Evolutionary conservation across 2,329 filamentous ascomycete genomes (phyloP).

Genomic region (Monosporascus sp.): DNA sequence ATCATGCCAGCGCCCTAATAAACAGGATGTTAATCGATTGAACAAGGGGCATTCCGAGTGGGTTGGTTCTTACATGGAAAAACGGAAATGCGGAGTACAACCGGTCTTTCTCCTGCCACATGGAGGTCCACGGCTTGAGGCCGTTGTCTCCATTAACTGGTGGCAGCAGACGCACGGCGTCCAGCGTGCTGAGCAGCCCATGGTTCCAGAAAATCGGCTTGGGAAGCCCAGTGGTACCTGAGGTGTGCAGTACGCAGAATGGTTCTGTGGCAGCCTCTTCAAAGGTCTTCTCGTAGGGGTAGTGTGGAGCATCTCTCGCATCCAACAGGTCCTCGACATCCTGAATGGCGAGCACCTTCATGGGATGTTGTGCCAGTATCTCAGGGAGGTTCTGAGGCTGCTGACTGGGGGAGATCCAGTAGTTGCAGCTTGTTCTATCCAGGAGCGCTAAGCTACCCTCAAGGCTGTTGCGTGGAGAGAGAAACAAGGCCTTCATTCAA

Average conservation of each 20-base stretch:
- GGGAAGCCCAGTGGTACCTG: constrained; percentile 36
- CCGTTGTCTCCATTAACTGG: constrained; percentile 23
- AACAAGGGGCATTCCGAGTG: not conserved
- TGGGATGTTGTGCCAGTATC: constrained; percentile 16
- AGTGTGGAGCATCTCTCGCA: constrained; percentile 10
- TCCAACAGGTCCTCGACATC: constrained; percentile 23
- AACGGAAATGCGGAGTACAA: constrained; percentile 33
- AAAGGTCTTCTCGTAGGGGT: constrained; percentile 28
- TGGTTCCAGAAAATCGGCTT: constrained; percentile 35
- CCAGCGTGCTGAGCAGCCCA: constrained; percentile 27
- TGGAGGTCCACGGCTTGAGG: constrained; percentile 23
- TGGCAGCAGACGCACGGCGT: constrained; percentile 31
- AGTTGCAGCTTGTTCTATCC: constrained; percentile 23
- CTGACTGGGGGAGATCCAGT: constrained; percentile 23
- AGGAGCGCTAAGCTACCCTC: constrained; percentile 29
- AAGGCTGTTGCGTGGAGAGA: constrained; percentile 29
- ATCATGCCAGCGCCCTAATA: constrained; percentile 35
- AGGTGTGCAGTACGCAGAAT: constrained; percentile 36
- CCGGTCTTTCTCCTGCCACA: constrained; percentile 23
- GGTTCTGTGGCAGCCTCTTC: constrained; percentile 28
- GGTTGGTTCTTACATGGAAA: constrained; percentile 23
- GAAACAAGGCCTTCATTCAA: constrained; percentile 23
- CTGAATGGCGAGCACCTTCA: constrained; percentile 24
- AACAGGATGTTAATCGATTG: not conserved
- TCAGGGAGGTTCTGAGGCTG: constrained; percentile 15